Conservation (phyloP, 148 eudicot genomes). For the Polygonum aviculare region DNA sequence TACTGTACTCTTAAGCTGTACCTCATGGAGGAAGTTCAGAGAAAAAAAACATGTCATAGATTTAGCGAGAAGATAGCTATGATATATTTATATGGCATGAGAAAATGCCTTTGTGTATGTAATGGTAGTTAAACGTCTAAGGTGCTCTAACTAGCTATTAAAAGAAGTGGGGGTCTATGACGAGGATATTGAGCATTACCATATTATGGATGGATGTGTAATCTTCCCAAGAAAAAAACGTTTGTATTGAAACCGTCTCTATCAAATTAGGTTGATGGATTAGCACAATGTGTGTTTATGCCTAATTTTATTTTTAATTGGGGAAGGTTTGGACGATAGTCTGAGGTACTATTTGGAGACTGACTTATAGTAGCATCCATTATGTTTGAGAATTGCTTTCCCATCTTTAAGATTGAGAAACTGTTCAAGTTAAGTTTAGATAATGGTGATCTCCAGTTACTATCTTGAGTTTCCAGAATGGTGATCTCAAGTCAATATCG, state of each 20-base stretch:
- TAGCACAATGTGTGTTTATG: not conserved
- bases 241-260: not conserved
- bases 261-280: not conserved
- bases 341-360: too few relatives aligned
- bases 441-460: too few relatives aligned
- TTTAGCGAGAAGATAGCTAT: not conserved
- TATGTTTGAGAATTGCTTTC: too few relatives aligned
- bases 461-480: too few relatives aligned
- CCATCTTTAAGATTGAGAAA: too few relatives aligned
- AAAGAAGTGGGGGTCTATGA: not conserved
- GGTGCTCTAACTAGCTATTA: too few relatives aligned
- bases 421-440: too few relatives aligned
- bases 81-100: not conserved
- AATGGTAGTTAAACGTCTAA: not conserved
- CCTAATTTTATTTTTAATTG: not conserved
- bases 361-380: too few relatives aligned
- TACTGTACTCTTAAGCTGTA: not conserved
- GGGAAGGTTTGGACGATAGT: too few relatives aligned
- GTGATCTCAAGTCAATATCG: too few relatives aligned
- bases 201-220: not conserved
- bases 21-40: not conserved
- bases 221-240: not conserved
- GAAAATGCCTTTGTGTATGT: conserved; percentile 3
- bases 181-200: not conserved
- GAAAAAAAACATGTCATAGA: not conserved